Conservation (phyloP, 495 filamentous ascomycete genomes). For the Hapsidospora chrysogenum region DNA sequence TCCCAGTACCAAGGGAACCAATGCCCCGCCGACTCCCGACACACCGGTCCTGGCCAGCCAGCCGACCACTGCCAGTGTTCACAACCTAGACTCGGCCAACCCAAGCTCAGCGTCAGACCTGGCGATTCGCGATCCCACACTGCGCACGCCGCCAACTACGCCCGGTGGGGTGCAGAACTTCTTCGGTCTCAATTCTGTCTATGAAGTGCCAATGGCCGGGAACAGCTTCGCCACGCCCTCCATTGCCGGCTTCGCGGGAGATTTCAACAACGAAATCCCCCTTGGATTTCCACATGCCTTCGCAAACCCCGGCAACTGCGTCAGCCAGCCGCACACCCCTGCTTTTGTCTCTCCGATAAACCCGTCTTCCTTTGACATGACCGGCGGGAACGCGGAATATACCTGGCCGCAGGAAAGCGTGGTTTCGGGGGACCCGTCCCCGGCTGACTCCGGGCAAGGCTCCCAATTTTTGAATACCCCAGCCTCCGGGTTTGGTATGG, state of each 20-base stretch:
- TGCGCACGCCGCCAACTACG: constrained; percentile 3
- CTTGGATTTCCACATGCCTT: too few species aligned
- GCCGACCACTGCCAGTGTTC: neutral
- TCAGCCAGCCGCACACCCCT: neutral
- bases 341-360: neutral
- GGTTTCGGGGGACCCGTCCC: too few species aligned
- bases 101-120: neutral
- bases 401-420: neutral
- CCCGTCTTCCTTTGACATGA: neutral
- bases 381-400: neutral
- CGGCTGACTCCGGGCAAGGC: too few species aligned
- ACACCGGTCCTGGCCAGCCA: constrained; percentile 6
- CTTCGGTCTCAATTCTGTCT: neutral
- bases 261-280: too few species aligned
- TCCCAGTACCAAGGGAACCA: constrained; percentile 4
- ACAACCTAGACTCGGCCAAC: neutral
- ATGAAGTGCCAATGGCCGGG: neutral
- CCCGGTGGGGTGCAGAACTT: constrained; percentile 1
- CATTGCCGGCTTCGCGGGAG: too few species aligned
- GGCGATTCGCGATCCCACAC: neutral
- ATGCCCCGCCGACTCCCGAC: constrained; percentile 14
- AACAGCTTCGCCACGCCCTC: neutral
- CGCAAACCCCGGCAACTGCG: too few species aligned
- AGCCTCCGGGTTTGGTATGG: too few species aligned
- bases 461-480: too few species aligned